Base-by-base conservation (phyloP, 73 alveolate species). In the Stentor roeselii region DNA sequence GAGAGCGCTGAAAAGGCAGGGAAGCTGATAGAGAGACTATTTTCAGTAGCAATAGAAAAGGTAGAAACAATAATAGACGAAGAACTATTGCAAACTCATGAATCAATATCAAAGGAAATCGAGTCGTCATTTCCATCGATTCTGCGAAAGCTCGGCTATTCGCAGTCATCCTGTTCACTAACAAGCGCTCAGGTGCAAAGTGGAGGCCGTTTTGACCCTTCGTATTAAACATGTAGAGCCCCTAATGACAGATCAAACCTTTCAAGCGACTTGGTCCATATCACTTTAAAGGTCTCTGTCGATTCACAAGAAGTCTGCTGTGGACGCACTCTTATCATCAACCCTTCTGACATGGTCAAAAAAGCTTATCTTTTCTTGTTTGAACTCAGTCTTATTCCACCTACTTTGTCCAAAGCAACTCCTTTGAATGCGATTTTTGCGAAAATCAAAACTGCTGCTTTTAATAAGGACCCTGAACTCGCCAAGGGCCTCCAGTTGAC, bases 261-360 rank as follows among this genome's bases (percentile, higher is more conserved):
- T 59, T 76, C 87, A 36, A 78, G 90, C 21, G 98, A 93, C 78
- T 87, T 92, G 31, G 89, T 95, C 34, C 87, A 90, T 40, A 67
- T 95, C 39, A 86, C 89, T 67, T 86, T 94, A 0, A 86, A 91
- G 85, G 90, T 95, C 3, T 87, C 90, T 78, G 92, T 92, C 83
- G 87, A 91, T 74, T 98, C 91, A 40, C 87, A 91, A 74, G 87
- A 93, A 76, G 88, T 92, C 34, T 86, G 84, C 83, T 92, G 95
- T n/a, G 86, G 92, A 60, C 90, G 98, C 78, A 95, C 99, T 31
- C 89, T 93, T 60, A 83, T 92, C 84, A 95, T 95, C 3, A 92
- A 93, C 89, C 92, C 99, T 6, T 82, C 85, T 77, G 87, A 87
- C 60, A 86, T 78, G 41, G 84, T 91, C 78, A 91, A 93, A 83